Evolutionary conservation across 352 stramenopile species (phyloP).

Genomic region (Phytophthora sp.): DNA sequence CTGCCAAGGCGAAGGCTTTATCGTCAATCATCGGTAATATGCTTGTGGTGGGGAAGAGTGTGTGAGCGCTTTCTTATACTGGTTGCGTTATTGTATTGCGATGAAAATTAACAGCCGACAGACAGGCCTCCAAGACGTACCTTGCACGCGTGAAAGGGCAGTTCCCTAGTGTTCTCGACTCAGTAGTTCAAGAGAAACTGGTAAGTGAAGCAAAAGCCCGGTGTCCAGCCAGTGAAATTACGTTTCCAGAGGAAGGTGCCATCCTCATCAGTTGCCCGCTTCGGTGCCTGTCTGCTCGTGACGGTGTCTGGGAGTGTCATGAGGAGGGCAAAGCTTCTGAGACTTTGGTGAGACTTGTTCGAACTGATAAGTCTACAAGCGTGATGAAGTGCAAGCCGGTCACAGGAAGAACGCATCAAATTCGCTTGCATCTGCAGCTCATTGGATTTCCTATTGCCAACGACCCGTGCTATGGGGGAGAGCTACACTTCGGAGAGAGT

Average conservation of each 20-base stretch:
- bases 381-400: slow-evolving; percentile 93
- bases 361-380: slow-evolving; percentile 69
- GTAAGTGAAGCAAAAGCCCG: slow-evolving; percentile 42
- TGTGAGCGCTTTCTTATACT: slow-evolving; percentile 3
- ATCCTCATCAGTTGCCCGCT: slow-evolving; percentile 86
- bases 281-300: slow-evolving; percentile 78
- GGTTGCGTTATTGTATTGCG: too few relatives aligned
- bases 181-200: slow-evolving; percentile 44
- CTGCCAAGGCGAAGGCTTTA: slow-evolving; percentile 71
- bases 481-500: slow-evolving; percentile 91
- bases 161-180: slow-evolving; percentile 73
- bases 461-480: slow-evolving; percentile 96
- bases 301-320: slow-evolving; percentile 87
- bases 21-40: slow-evolving; percentile 73
- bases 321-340: slow-evolving; percentile 80
- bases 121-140: slow-evolving; percentile 94
- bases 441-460: slow-evolving; percentile 96
- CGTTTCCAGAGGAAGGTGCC: slow-evolving; percentile 52
- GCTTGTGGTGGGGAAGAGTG: neutral
- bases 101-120: slow-evolving; percentile 51
- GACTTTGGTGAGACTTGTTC: slow-evolving; percentile 74
- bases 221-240: slow-evolving; percentile 56
- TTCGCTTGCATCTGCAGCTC: slow-evolving; percentile 96
- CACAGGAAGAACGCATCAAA: slow-evolving; percentile 97
- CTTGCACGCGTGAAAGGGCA: slow-evolving; percentile 91